Evolutionary conservation across 441 rosid genomes (phyloP).

Genomic region (Geranium incanum): DNA sequence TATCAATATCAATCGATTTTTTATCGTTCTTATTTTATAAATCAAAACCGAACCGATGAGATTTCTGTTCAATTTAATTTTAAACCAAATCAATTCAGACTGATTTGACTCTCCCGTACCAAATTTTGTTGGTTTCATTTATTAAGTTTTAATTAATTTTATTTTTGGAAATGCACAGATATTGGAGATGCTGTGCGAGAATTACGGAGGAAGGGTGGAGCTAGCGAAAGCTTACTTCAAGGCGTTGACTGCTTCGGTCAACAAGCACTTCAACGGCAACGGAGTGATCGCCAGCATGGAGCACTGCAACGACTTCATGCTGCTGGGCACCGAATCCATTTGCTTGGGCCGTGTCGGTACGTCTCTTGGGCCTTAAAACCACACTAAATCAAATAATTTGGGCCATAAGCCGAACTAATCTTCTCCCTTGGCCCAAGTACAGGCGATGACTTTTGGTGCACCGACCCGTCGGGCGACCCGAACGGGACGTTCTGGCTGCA

Average conservation of each 20-base stretch:
- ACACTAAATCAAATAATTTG: neutral
- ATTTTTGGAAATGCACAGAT: slow-evolving; percentile 27
- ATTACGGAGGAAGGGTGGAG: slow-evolving; percentile 88
- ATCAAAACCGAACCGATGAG: too few species aligned
- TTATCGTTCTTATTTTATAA: too few species aligned
- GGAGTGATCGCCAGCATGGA: slow-evolving; percentile 97
- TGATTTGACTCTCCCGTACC: too few species aligned
- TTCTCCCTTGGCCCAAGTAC: neutral
- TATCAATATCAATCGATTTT: too few species aligned
- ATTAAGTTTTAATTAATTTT: too few species aligned
- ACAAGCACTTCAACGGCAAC: slow-evolving; percentile 75
- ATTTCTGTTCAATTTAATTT: too few species aligned
- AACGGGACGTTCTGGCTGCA: slow-evolving; percentile 93
- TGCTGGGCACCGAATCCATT: slow-evolving; percentile 85
- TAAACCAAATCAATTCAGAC: too few species aligned
- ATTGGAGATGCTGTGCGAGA: slow-evolving; percentile 75
- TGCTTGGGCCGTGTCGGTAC: slow-evolving; percentile 90
- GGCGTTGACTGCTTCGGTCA: slow-evolving; percentile 64
- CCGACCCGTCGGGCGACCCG: slow-evolving; percentile 87
- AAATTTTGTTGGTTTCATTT: too few species aligned
- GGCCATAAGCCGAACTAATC: neutral
- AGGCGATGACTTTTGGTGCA: slow-evolving; percentile 98
- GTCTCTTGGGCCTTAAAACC: slow-evolving; percentile 6
- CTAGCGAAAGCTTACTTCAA: slow-evolving; percentile 72
- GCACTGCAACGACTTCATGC: slow-evolving; percentile 92